phyloP scores from a whole-genome alignment of 1,139 yeast genomes.

The Pichia sp. region DNA sequence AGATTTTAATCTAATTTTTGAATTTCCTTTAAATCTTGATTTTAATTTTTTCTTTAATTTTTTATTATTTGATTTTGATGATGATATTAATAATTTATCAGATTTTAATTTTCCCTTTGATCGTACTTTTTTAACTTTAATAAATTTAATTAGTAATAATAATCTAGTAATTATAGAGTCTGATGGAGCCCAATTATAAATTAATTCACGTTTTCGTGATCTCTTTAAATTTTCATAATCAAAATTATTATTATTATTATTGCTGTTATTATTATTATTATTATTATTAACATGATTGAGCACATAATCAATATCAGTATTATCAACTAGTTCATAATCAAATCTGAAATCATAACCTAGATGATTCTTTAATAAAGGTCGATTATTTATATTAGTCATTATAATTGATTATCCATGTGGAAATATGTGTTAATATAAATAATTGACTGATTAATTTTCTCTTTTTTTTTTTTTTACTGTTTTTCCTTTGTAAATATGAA shows the following conservation, averaged over 20 bases:
- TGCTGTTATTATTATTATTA: no score
- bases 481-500: no score
- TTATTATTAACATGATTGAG: neutral
- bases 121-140: conserved; percentile 2
- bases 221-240: neutral
- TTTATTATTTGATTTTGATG: neutral
- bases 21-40: neutral
- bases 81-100: neutral
- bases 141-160: neutral
- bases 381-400: neutral
- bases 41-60: neutral
- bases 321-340: neutral
- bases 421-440: no score
- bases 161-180: neutral
- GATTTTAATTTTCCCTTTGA: neutral
- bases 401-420: no score
- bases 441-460: no score
- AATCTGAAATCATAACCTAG: conserved; percentile 3
- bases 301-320: neutral
- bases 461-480: no score
- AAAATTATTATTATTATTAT: no score
- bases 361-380: neutral
- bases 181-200: neutral
- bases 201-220: neutral
- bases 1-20: neutral